phyloP scores from a whole-genome alignment of 2,329 filamentous ascomycete genomes.

The Trichoderma endophyticum region DNA sequence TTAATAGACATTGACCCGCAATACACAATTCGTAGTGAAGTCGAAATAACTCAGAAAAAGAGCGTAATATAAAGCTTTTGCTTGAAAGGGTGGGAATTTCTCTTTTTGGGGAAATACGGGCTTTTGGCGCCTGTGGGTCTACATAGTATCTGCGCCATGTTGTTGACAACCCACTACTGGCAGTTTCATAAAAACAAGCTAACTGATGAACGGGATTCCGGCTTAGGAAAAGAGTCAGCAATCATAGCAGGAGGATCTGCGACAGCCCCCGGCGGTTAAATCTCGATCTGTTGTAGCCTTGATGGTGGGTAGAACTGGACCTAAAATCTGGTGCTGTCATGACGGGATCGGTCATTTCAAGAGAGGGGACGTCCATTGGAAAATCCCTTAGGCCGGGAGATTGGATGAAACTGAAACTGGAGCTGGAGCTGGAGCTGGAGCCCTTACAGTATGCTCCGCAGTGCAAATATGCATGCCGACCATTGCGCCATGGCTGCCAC shows the following conservation, averaged over 20 bases:
- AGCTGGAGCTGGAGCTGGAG: background rate
- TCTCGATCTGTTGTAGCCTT: background rate
- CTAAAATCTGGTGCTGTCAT: background rate
- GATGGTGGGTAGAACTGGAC: background rate
- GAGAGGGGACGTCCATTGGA: background rate
- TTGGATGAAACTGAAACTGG: background rate
- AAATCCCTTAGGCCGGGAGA: background rate
- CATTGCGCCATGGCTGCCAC: background rate
- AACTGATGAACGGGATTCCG: background rate
- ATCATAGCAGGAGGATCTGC: background rate
- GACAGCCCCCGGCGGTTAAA: background rate
- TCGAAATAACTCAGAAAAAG: background rate
- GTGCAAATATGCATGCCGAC: background rate
- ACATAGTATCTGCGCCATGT: too few relatives aligned
- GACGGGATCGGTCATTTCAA: background rate
- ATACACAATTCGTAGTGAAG: background rate
- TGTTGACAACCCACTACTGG: too few relatives aligned
- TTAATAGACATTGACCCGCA: rapidly evolving
- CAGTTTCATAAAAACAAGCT: background rate
- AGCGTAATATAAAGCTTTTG: background rate
- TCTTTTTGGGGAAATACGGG: background rate
- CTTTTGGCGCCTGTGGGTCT: background rate
- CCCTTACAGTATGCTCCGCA: background rate
- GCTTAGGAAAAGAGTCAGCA: background rate
- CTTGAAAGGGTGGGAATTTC: background rate